A percentile compares a stretch with the other conserved stretches of the same genome.
These are phyloP conservation scores for Rhizoctonia solani DNA, from an alignment of 1,284 basidiomycete species.

Conservation along the genomic window DNA sequence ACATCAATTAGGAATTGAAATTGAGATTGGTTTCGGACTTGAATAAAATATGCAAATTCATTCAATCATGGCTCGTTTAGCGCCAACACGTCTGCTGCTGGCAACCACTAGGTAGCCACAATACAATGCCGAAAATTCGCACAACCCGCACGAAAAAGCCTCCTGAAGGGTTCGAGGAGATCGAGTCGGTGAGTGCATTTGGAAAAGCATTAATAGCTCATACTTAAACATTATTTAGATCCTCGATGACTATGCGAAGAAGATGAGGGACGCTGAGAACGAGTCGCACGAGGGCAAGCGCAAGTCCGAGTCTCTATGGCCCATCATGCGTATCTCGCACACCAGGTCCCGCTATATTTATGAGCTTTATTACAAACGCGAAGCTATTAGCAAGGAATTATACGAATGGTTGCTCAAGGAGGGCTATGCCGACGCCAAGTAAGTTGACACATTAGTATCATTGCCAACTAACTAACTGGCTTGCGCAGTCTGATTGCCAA, in stretches of 20 bases:
- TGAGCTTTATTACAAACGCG: conserved; percentile 98
- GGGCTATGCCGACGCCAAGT: conserved; percentile 97
- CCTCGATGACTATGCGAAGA: conserved; percentile 92
- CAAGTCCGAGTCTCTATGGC: conserved; percentile 97
- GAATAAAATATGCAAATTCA: too few species aligned
- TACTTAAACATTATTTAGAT: conserved; percentile 55
- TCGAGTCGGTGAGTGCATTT: conserved; percentile 65
- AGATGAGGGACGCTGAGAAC: conserved; percentile 97
- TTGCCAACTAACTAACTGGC: conserved; percentile 33
- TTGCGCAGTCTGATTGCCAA: conserved; percentile 87
- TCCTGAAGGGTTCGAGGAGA: conserved; percentile 97
- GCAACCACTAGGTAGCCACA: conserved; percentile 4
- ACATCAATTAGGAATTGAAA: too few species aligned
- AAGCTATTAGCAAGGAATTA: conserved; percentile 90
- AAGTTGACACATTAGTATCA: conserved; percentile 47
- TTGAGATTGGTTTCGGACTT: too few species aligned
- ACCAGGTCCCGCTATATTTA: conserved; percentile 96
- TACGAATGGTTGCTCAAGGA: conserved; percentile 99
- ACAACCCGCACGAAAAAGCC: conserved; percentile 94
- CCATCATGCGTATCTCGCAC: conserved; percentile 97
- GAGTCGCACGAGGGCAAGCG: conserved; percentile 98
- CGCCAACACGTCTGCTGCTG: background rate
- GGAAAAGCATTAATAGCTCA: background rate
- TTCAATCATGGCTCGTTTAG: background rate
- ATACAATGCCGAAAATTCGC: conserved; percentile 89